phyloP scores from a whole-genome alignment of 179 eudicot species.

The Beta lomatogona region DNA sequence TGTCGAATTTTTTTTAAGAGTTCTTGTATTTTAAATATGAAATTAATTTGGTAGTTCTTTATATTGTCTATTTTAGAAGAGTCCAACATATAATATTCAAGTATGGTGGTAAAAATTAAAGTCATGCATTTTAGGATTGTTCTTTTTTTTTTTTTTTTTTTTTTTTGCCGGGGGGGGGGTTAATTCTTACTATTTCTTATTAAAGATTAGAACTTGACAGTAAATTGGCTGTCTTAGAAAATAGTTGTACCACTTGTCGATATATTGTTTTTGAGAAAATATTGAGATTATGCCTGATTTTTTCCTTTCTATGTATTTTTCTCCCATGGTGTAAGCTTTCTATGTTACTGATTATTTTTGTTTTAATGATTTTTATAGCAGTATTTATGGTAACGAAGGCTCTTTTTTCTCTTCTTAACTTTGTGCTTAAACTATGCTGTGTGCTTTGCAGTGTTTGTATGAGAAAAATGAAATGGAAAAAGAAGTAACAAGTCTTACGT shows the following conservation, averaged over 20 bases:
- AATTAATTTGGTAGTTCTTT: not conserved
- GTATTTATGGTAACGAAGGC: not conserved
- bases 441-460: slow-evolving; percentile 55
- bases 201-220: too few species aligned
- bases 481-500: slow-evolving; percentile 42
- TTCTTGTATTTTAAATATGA: not conserved
- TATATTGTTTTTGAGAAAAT: not conserved
- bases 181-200: not conserved
- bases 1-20: not conserved
- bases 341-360: not conserved
- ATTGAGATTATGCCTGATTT: not conserved
- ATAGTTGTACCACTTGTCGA: not conserved
- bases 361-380: not conserved
- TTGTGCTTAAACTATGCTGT: not conserved
- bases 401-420: not conserved
- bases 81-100: not conserved
- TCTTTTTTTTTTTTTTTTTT: too few species aligned
- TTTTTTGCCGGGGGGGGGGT: not conserved
- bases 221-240: not conserved
- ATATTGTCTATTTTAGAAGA: not conserved
- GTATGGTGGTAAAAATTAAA: not conserved
- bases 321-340: not conserved
- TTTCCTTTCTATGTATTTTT: not conserved
- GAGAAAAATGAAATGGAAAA: slow-evolving; percentile 69
- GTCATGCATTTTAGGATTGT: not conserved